Base-by-base conservation (phyloP, 2,329 filamentous ascomycete species). In the Massarina eburnea region DNA sequence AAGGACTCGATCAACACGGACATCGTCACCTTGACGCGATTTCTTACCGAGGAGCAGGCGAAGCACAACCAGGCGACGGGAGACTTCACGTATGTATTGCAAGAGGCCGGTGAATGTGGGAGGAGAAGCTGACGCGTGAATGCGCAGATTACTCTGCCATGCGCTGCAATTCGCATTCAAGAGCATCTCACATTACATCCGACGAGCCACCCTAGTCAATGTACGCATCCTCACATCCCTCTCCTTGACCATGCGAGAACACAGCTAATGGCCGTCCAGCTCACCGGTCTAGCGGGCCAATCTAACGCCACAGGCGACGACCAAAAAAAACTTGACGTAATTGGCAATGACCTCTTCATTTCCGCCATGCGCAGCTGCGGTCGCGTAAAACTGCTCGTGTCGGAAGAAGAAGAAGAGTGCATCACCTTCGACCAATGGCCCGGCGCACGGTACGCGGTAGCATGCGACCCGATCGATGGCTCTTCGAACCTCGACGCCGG, bases 131-230 rank as follows among this genome's bases (percentile, higher is more conserved):
- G 33, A 36, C 46, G 30, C 48, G 22, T 50, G 17, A 18, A 27
- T 43, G n/a, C 41, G 32, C 64, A 96, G 91, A 64, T 82, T 99
- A 42, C 84, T 99, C 49, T 96, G 91, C 80, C 94, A 99, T 72
- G 91, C 94, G 49, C 88, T 99, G 48, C 94, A 97, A 74, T 99
- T 97, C 80, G 92, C 94, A 56, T 99, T 99, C 86, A 99, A 99
- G 80, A 95, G 90, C 58, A 99, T 99, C 73, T 90, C 94, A 62
- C 96, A 97, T 81, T 99, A 96, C 80, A 99, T 99, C 73, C 91
- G 92, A 64, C 87, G 94, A 72, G 91, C 92, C 27, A 92, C 90
- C 19, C 79, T 99, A 55, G 92, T 97, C 76, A 96, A 96, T 79
- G 71, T 74, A 58, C 39, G 70, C 52, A 8, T 15, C 7, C 10